phyloP scores from a whole-genome alignment of 768 basidiomycete species.

The Suillus bovinus region DNA sequence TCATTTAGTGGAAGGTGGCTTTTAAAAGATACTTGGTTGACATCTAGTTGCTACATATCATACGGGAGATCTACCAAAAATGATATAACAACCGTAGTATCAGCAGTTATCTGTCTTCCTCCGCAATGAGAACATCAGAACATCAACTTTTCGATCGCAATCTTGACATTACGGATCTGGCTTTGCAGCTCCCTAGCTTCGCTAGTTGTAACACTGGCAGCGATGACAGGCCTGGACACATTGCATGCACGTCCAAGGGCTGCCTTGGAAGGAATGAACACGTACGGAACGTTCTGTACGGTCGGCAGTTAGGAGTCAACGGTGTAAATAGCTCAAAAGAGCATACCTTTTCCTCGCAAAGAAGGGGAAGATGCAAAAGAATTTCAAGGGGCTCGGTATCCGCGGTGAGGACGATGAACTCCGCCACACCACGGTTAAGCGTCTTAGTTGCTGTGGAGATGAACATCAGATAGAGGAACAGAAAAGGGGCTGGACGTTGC shows the following conservation, averaged over 20 bases:
- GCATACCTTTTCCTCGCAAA: slow-evolving; percentile 95
- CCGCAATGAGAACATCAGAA: slow-evolving; percentile 28
- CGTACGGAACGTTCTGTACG: slow-evolving; percentile 54
- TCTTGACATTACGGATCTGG: slow-evolving; percentile 88
- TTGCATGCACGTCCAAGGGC: slow-evolving; percentile 97
- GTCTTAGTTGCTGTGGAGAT: slow-evolving; percentile 84
- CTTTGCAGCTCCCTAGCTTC: slow-evolving; percentile 89
- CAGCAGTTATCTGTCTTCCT: not conserved
- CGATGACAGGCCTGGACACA: slow-evolving; percentile 92
- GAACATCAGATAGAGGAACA: slow-evolving; percentile 5
- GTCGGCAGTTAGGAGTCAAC: not conserved
- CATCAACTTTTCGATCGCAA: slow-evolving; percentile 48
- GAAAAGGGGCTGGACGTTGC: slow-evolving; percentile 17
- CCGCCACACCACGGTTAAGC: slow-evolving; percentile 95
- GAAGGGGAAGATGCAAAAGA: slow-evolving; percentile 91
- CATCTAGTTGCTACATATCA: slow-evolving; percentile 15
- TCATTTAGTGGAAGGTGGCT: slow-evolving; percentile 50
- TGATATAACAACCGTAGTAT: slow-evolving; percentile 6
- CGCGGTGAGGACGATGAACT: slow-evolving; percentile 95
- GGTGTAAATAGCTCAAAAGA: not conserved
- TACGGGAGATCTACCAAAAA: slow-evolving; percentile 6
- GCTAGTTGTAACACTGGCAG: slow-evolving; percentile 96
- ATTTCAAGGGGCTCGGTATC: slow-evolving; percentile 99
- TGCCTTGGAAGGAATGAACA: slow-evolving; percentile 94
- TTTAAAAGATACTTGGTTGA: slow-evolving; percentile 67